Base-by-base conservation (phyloP, 257 asterid species). In the Verbena officinalis region DNA sequence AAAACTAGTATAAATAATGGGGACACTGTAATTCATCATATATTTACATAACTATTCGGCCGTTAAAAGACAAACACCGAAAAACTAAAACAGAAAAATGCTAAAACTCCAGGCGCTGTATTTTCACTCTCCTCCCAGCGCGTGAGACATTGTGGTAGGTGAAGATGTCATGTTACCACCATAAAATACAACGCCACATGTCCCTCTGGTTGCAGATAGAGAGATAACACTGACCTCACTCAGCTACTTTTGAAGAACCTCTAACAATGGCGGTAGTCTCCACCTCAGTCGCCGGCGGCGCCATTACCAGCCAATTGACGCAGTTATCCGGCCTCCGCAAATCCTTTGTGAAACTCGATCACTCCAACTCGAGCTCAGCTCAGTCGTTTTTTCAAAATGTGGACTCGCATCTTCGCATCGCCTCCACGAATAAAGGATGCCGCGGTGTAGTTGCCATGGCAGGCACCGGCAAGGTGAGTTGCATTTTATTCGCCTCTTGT, bases 391-490 rank as follows among this genome's bases (percentile, higher is more conserved):
- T 75, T 71, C 85, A 73, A 21, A 83, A 72, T 39, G 80, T 79
- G 44, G 78, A 83, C 34, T 75, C 94, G 45, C 94, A 80, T 65
- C 63, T 85, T 58, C 84, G 85, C 73, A 72, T 77, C 17, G 74
- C 85, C 13, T 65, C 86, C 62, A 61, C 83, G 38, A n/a, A 23
- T 10, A 83, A 67, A 66, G 81, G 79, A 30, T 83, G 76, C 74
- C 90, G 96, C 1, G 75, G 82, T 20, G 91, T 94, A 30, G 81
- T 88, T 54, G 46, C 96, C 52, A 94, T 94, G 99, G 95, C 96
- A 17, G 94, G 95, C 31, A 62, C 98, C 12, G 99, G 99, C 54
- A 94, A 94, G 95, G 99, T 90, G 30, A 17, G 20, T 44, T 36
- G 21, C 61, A 58, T 73, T 64, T 44, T 5, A 5, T 13, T 11